Base-by-base conservation (phyloP, 2,329 filamentous ascomycete species). In the Colletotrichum incanum region DNA sequence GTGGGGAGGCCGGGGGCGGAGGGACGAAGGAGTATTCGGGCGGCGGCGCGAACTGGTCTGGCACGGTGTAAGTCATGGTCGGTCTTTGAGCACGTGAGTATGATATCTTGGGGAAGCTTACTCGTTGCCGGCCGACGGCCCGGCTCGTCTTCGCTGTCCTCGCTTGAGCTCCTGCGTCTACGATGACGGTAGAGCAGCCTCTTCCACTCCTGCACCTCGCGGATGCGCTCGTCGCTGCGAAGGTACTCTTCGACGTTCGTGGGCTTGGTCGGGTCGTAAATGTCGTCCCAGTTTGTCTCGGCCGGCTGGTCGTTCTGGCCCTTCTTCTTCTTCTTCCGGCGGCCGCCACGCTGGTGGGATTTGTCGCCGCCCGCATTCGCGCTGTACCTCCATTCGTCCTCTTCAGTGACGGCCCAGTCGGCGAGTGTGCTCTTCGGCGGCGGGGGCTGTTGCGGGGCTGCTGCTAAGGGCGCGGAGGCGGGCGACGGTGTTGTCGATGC, bases 201-300 rank as follows among this genome's bases (percentile, higher is more conserved):
- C 79, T 95, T 97, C 95, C 95, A 98, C 77, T 97, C 94, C 69
- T 90, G 88, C 4, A 95, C 89, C 79, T 97, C 94, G 23, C 89
- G 85, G 71, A 95, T 90, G 79, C 94, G 93, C 82, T 97, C 95
- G 71, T 97, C 94, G 78, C 94, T 96, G 72, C 91, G 87, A 72
- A 93, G 89, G 79, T 96, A 98, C 78, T 96, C 93, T 67, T 95
- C 93, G 61, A 96, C 93, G 75, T 92, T 95, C 50, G 94, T 97
- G 11, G 95, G 95, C 49, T 93, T 86, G 14, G 92, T 86, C 0
- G 94, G 94, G 78, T 98, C 95, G 80, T 98, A 98, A 31, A 96
- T 89, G 79, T 97, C 94, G 80, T 97, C 93, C 95, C 95, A 98
- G 79, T 97, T 92, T n/a, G 89, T 91, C 79, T 90, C 88, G 63